phyloP scores from a whole-genome alignment of 176 grass and related monocot genomes.

The Leersia perrieri region DNA sequence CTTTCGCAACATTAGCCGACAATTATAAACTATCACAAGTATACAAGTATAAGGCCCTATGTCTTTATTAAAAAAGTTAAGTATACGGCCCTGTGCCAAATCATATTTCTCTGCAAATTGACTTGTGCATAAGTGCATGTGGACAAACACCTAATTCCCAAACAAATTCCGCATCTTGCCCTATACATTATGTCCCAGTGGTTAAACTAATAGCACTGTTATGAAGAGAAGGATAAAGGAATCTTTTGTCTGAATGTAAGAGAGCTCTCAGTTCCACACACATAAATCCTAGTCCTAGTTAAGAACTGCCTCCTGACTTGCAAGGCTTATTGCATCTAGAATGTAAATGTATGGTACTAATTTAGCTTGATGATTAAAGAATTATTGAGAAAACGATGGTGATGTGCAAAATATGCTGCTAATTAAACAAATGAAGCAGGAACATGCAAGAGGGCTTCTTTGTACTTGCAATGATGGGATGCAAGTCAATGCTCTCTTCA shows the following conservation, averaged over 20 bases:
- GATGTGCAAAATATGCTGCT: conserved; percentile 36
- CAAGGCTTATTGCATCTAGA: conserved; percentile 13
- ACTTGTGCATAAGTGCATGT: conserved; percentile 56
- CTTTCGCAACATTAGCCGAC: conserved; percentile 31
- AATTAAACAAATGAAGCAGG: conserved; percentile 13
- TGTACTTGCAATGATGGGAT: conserved; percentile 54
- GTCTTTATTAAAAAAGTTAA: not conserved
- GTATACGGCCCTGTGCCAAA: not conserved
- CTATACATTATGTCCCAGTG: conserved; percentile 26
- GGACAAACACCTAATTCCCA: conserved; percentile 46
- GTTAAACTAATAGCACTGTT: conserved; percentile 31
- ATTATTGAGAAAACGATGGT: not conserved
- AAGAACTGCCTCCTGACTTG: conserved; percentile 14
- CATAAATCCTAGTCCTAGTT: not conserved
- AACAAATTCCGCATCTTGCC: conserved; percentile 42
- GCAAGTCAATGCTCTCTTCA: conserved; percentile 46
- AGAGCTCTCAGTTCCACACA: conserved; percentile 5
- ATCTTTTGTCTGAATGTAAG: conserved; percentile 42
- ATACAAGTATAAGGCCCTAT: not conserved
- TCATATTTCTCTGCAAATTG: conserved; percentile 31
- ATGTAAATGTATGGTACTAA: not conserved
- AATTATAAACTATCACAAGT: conserved; percentile 30
- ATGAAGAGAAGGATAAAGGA: conserved; percentile 25
- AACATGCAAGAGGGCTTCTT: conserved; percentile 40
- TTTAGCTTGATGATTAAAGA: conserved; percentile 18